Conservation (phyloP, 2,329 filamentous ascomycete genomes). For the Pyrenochaeta sp. region DNA sequence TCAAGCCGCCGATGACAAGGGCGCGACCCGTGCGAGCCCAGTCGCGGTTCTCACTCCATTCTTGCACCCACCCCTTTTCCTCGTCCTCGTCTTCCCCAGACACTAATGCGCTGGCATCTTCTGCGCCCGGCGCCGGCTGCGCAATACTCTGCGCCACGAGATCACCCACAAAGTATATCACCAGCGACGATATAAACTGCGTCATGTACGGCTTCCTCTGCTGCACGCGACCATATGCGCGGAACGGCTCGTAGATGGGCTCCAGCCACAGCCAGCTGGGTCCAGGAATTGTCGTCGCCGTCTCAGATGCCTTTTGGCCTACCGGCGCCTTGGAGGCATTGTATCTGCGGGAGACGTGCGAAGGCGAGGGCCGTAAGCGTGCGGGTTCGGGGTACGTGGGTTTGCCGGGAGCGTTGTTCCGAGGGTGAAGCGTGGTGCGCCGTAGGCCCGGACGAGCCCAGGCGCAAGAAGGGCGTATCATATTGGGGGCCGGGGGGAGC, state of each 20-base stretch:
- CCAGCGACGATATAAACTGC: slow-evolving; percentile 76
- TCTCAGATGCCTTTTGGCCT: slow-evolving; percentile 24
- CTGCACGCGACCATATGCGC: slow-evolving; percentile 74
- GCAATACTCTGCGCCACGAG: slow-evolving; percentile 75
- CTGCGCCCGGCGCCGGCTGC: slow-evolving; percentile 22
- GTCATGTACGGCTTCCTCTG: slow-evolving; percentile 76
- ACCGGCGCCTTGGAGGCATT: slow-evolving; percentile 29
- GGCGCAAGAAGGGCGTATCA: slow-evolving; percentile 41
- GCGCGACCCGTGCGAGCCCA: slow-evolving; percentile 70
- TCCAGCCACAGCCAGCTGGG: slow-evolving; percentile 57
- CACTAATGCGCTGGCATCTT: too few relatives aligned
- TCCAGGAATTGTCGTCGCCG: slow-evolving; percentile 49
- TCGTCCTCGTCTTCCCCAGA: slow-evolving; percentile 23
- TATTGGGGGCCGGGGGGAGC: slow-evolving; percentile 27
- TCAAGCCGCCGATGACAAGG: slow-evolving; percentile 74
- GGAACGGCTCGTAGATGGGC: slow-evolving; percentile 55
- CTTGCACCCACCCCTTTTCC: slow-evolving; percentile 47
- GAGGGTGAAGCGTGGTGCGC: slow-evolving; percentile 27
- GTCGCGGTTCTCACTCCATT: slow-evolving; percentile 54
- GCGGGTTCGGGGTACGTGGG: slow-evolving; percentile 9
- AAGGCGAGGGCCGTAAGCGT: slow-evolving; percentile 16
- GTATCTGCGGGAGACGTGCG: slow-evolving; percentile 17
- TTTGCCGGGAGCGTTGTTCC: slow-evolving; percentile 10
- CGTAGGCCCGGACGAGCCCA: slow-evolving; percentile 30
- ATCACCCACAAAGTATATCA: slow-evolving; percentile 82